These are phyloP conservation scores for Trichoderma gamsii DNA, from an alignment of 495 filamentous ascomycete species.

Conservation along the genomic window DNA sequence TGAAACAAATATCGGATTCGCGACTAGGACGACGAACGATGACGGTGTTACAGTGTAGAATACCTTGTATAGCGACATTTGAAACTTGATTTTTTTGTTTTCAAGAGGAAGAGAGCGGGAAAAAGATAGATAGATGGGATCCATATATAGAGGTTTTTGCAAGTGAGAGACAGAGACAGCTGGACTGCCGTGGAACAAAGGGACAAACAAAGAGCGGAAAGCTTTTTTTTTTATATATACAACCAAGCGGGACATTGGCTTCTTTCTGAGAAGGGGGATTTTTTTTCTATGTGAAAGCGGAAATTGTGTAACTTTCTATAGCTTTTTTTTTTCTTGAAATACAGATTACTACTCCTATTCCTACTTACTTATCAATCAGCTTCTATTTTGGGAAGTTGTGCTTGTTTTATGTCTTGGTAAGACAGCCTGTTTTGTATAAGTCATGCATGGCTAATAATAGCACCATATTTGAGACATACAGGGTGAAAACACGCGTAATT, in stretches of 20 bases:
- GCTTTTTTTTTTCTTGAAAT: no score
- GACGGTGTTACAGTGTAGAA: background rate
- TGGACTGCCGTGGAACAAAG: background rate
- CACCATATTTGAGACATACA: background rate
- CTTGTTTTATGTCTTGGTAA: conserved; percentile 2
- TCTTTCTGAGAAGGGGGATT: background rate
- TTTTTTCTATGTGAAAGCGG: background rate
- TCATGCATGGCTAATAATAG: conserved; percentile 1
- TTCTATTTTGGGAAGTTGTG: background rate
- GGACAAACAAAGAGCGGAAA: background rate
- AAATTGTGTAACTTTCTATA: background rate
- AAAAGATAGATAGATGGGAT: background rate
- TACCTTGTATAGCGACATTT: conserved; percentile 1
- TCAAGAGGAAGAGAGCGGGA: background rate
- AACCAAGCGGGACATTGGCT: background rate
- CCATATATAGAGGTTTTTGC: background rate
- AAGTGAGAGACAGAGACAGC: background rate
- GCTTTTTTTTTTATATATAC: no score
- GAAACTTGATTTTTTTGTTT: background rate
- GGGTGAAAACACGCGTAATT: background rate
- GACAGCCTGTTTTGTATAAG: background rate
- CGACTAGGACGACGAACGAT: background rate
- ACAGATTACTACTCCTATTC: background rate
- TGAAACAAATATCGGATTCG: background rate
- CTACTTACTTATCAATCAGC: background rate